phyloP scores from a whole-genome alignment of 2,329 filamentous ascomycete genomes.

The Penicillium sp. region DNA sequence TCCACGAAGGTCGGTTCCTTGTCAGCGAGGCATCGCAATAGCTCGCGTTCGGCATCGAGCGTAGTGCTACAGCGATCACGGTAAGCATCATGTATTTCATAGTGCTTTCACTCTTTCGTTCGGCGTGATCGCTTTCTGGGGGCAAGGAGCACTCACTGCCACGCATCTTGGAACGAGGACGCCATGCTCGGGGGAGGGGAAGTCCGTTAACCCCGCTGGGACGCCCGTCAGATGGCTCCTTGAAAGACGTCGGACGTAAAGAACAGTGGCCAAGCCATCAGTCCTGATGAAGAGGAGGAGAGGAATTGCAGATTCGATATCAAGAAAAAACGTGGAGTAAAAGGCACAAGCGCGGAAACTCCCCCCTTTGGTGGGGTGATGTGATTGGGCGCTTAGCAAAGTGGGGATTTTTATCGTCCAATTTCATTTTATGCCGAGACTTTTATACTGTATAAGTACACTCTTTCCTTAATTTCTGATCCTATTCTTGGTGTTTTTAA shows the following conservation, averaged over 20 bases:
- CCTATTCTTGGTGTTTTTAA: neutral
- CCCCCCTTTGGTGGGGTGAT: neutral
- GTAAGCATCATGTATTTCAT: conserved; percentile 1
- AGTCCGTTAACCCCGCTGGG: conserved; percentile 56
- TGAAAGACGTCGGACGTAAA: conserved; percentile 51
- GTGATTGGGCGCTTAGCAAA: neutral
- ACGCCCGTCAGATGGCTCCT: conserved; percentile 59
- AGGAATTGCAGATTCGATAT: conserved; percentile 7
- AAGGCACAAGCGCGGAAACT: conserved; percentile 8
- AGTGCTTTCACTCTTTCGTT: neutral
- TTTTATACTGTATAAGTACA: neutral
- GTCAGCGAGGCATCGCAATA: conserved; percentile 51
- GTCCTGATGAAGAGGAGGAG: conserved; percentile 22
- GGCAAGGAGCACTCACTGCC: conserved; percentile 48
- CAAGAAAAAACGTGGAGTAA: conserved; percentile 19
- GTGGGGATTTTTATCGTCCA: neutral
- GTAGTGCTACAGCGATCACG: conserved; percentile 33
- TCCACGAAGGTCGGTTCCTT: conserved; percentile 52
- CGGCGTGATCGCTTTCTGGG: neutral
- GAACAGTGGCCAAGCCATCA: conserved; percentile 58
- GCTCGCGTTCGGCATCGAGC: conserved; percentile 50
- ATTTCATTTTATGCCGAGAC: neutral
- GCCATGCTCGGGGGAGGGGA: conserved; percentile 44
- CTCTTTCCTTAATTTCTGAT: neutral
- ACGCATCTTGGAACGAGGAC: conserved; percentile 51